A percentile compares a stretch with the other conserved stretches of the same genome.
Evolutionary conservation across 352 stramenopile species (phyloP).

Genomic region (Pythium apleroticum): DNA sequence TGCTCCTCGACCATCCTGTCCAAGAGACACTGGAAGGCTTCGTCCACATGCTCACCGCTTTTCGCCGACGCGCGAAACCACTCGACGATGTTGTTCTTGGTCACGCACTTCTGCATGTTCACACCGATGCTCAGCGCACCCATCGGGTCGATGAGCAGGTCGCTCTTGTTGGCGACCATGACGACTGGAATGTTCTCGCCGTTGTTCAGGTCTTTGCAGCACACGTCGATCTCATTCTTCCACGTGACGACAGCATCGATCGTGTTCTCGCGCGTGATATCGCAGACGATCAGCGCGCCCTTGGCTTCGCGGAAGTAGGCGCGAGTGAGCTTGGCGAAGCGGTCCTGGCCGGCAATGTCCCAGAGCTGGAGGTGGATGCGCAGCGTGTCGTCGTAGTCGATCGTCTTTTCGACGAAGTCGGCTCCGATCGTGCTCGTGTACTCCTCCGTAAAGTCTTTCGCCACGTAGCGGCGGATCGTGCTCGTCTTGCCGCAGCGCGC

Average conservation of each 20-base stretch:
- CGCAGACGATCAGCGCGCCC: conserved; percentile 84
- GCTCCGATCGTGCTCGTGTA: conserved; percentile 87
- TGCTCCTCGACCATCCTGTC: conserved; percentile 58
- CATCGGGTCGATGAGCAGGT: conserved; percentile 69
- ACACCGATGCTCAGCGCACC: conserved; percentile 70
- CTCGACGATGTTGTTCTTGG: conserved; percentile 67
- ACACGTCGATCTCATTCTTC: conserved; percentile 80
- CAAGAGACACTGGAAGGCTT: conserved; percentile 64
- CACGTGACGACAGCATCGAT: conserved; percentile 82
- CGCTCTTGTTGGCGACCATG: conserved; percentile 87
- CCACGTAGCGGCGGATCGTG: conserved; percentile 76
- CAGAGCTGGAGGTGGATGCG: conserved; percentile 81
- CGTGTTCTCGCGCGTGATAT: conserved; percentile 85
- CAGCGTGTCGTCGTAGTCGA: conserved; percentile 57
- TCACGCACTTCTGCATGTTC: conserved; percentile 85
- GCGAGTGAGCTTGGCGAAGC: conserved; percentile 87
- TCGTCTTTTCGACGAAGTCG: conserved; percentile 83
- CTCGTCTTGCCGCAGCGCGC: conserved; percentile 89
- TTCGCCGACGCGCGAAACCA: conserved; percentile 81
- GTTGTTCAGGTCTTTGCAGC: conserved; percentile 48
- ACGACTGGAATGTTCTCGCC: conserved; percentile 63
- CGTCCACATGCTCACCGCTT: conserved; percentile 57
- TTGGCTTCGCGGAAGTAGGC: conserved; percentile 84
- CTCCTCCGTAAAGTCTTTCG: conserved; percentile 68
- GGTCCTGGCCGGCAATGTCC: conserved; percentile 88